Base-by-base conservation (phyloP, 441 rosid species). In the Gossypium gossypioides region DNA sequence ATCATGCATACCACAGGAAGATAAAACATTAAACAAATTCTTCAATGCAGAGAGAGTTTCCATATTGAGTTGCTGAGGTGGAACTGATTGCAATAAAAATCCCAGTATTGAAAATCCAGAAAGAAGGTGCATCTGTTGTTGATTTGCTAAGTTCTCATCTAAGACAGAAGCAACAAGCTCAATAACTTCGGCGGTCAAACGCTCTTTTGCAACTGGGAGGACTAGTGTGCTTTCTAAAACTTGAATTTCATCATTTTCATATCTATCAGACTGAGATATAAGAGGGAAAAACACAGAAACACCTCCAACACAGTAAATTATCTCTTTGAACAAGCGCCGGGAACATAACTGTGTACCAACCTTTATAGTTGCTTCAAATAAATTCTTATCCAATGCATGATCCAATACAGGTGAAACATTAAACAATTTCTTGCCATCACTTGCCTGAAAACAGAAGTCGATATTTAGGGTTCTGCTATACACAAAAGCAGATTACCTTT, bases 291-390 rank as follows among this genome's bases (percentile, higher is more conserved):
- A 91, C 72, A 96, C 99, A 42, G 99, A 92, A 50, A 96, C 88
- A 69, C 99, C 99, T 68, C 99, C 99, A 46, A 91, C 98, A 75
- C 99, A 96, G 80, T 96, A 96, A 78, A 96, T 90, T 79, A 93
- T 96, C 80, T 91, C 91, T 81, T 93, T 97, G 81, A 96, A 86
- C 86, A 93, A 84, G 66, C 99, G 91, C 24, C 98, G 90, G 6
- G 96, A 96, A 78, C 99, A 96, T 86, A 96, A 84, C 77, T 93
- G 92, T 51, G 97, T 89, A 51, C 98, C 98, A 69, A 72, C 84
- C 91, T 83, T 82, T 22, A 90, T 86, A 78, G 80, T 85, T 1
- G 99, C 97, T 82, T 93, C 96, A 85, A 96, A 90, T 76, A 84
- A 75, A 80, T 79, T 90, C 81, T 83, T 90, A 79, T 93, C 91